phyloP scores from a whole-genome alignment of 2,329 filamentous ascomycete genomes.

The Didymella glomerata region DNA sequence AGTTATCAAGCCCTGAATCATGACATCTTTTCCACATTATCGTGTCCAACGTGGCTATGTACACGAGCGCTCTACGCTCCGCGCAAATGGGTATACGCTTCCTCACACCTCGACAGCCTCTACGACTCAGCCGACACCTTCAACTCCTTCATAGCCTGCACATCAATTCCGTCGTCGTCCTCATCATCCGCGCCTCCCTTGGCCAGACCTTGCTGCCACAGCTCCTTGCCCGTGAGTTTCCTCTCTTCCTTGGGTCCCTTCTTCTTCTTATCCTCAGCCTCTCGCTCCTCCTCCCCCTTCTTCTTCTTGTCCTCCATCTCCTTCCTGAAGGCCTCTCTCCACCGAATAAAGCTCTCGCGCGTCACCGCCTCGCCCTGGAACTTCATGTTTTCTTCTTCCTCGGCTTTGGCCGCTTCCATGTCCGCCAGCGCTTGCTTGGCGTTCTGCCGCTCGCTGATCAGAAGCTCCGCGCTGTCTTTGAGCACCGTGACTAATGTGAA shows the following conservation, averaged over 20 bases:
- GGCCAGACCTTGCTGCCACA: constrained; percentile 62
- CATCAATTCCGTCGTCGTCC: constrained; percentile 66
- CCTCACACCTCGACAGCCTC: constrained; percentile 1
- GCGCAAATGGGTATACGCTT: constrained; percentile 35
- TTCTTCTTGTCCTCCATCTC: constrained; percentile 80
- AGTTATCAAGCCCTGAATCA: constrained; percentile 28
- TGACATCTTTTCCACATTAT: not conserved
- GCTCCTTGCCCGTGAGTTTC: constrained; percentile 71
- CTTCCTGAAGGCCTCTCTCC: constrained; percentile 78
- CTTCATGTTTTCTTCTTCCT: constrained; percentile 94
- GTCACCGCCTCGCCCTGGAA: constrained; percentile 92
- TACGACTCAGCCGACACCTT: constrained; percentile 57
- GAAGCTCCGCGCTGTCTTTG: constrained; percentile 88
- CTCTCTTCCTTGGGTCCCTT: constrained; percentile 72
- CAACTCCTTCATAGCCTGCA: constrained; percentile 53
- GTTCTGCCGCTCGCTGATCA: constrained; percentile 77
- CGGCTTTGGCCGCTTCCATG: constrained; percentile 67
- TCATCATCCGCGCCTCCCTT: constrained; percentile 73
- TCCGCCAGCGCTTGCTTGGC: constrained; percentile 65
- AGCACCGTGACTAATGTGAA: constrained; percentile 88
- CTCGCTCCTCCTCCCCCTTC: constrained; percentile 70
- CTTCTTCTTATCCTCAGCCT: constrained; percentile 68
- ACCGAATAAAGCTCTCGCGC: constrained; percentile 82
- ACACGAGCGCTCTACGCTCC: not conserved
- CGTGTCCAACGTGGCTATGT: not conserved